A percentile compares a stretch with the other conserved stretches of the same genome.
Evolutionary conservation across 768 basidiomycete species (phyloP).

Genomic region (Hortiboletus campestris): DNA sequence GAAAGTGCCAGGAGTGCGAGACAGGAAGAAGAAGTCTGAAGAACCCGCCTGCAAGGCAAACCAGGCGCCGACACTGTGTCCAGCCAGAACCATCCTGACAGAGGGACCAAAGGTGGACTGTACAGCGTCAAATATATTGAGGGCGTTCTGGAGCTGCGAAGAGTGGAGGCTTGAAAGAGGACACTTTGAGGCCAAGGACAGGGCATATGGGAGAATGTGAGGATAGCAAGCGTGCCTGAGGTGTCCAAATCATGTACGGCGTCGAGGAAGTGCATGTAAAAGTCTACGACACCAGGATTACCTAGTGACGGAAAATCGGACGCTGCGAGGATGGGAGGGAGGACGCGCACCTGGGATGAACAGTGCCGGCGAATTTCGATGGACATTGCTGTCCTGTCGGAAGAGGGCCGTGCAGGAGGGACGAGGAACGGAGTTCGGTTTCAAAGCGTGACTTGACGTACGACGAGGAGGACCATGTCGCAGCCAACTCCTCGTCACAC

Average conservation of each 20-base stretch:
- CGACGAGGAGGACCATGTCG: constrained; percentile 45
- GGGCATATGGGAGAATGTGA: constrained; percentile 63
- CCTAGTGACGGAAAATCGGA: constrained; percentile 27
- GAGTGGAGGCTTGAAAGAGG: constrained; percentile 10
- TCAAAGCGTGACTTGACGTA: not conserved
- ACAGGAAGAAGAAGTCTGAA: constrained; percentile 1
- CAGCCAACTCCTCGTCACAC: constrained; percentile 43
- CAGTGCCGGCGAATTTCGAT: constrained; percentile 24
- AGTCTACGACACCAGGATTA: constrained; percentile 61
- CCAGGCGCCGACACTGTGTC: constrained; percentile 78
- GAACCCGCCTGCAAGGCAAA: constrained; percentile 56
- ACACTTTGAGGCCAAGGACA: constrained; percentile 22
- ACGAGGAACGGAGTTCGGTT: constrained; percentile 11
- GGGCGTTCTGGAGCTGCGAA: constrained; percentile 51
- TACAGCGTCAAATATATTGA: constrained; percentile 53
- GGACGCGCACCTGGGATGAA: constrained; percentile 47
- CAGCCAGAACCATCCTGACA: constrained; percentile 47
- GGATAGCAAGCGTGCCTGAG: constrained; percentile 45
- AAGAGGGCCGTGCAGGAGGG: constrained; percentile 4
- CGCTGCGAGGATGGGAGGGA: not conserved
- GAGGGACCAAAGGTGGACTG: constrained; percentile 29
- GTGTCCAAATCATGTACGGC: constrained; percentile 41
- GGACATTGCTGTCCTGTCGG: constrained; percentile 22
- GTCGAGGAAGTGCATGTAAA: constrained; percentile 66
- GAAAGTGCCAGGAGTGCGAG: not conserved